phyloP scores from a whole-genome alignment of 2,329 filamentous ascomycete genomes.

The Alternaria sp. region DNA sequence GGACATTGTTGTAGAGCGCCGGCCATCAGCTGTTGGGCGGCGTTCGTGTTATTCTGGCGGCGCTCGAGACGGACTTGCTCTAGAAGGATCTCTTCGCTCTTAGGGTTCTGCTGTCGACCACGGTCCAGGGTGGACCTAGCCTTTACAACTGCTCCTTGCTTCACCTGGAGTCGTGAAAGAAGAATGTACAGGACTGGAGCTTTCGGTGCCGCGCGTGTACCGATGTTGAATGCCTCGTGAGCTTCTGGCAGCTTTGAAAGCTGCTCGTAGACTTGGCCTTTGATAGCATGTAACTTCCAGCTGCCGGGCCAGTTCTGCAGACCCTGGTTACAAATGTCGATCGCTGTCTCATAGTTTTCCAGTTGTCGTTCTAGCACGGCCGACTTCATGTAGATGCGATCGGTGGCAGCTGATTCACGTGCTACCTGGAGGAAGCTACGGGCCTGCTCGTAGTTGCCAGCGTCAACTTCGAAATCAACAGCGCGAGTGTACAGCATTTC shows the following conservation, averaged over 20 bases:
- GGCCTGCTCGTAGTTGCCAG: constrained; percentile 81
- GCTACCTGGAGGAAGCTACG: constrained; percentile 82
- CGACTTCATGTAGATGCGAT: constrained; percentile 96
- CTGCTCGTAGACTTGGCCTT: constrained; percentile 95
- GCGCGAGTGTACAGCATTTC: constrained; percentile 98
- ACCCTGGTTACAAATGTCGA: constrained; percentile 87
- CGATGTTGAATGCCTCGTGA: constrained; percentile 86
- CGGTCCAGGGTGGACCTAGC: constrained; percentile 93
- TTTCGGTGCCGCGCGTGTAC: constrained; percentile 84
- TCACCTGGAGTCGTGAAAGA: constrained; percentile 87
- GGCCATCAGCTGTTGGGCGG: constrained; percentile 93
- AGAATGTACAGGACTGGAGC: constrained; percentile 91
- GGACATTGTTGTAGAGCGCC: constrained; percentile 91
- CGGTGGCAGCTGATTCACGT: constrained; percentile 87
- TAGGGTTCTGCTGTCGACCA: constrained; percentile 85
- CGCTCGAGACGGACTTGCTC: constrained; percentile 95
- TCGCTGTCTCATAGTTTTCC: constrained; percentile 78
- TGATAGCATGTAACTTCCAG: constrained; percentile 97
- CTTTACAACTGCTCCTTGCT: constrained; percentile 82
- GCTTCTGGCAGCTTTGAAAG: constrained; percentile 82
- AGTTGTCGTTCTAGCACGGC: constrained; percentile 91
- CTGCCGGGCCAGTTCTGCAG: constrained; percentile 85
- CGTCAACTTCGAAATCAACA: constrained; percentile 95
- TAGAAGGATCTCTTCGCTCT: constrained; percentile 84
- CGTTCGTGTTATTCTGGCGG: constrained; percentile 79